Base-by-base conservation (phyloP, 371 early-diverging fungal species). In the Fennellomyces sp. region DNA sequence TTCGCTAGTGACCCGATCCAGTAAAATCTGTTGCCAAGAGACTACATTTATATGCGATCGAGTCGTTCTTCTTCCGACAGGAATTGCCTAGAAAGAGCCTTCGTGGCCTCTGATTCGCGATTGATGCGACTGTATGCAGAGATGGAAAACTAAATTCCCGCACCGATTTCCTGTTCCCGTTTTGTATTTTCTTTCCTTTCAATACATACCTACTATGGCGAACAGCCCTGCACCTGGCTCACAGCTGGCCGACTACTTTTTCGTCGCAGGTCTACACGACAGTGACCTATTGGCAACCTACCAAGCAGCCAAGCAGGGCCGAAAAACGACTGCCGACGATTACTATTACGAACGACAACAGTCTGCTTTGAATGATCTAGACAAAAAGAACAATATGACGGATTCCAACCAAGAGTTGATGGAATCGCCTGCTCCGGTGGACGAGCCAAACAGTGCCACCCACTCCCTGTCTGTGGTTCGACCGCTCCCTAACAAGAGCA, bases 261-360 rank as follows among this genome's bases (percentile, higher is more conserved):
- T 76, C 68, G 73, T 80, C 11, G 75, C 75, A 13, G 80, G 80
- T 26, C 59, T 80, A 1, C 66, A 75, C 41, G 80, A 80, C 56
- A 33, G 58, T 6, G 62, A 72, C n/a, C 35, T 80, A 17, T 45
- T 80, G 36, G 53, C 69, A 2, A 68, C 77, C 0, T 75, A 66
- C 29, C 64, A 73, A 31, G 56, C 62, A 23, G 68, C 65, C 23
- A 79, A 67, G 52, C 62, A 60, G 29, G 68, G 66, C 2, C 58
- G 52, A 30, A 52, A 53, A 25, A 35, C 48, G 1, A 54, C 58
- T n/a, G 51, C 21, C 30, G 73, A 75, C 33, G 62, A 52, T 48
- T 26, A 25, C 6, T 69, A 75, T 55, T 75, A 70, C 38, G 61
- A 73, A 17, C 71, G 67, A 23, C 79, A 78, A 52, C 57, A 60